phyloP scores from a whole-genome alignment of 257 asterid species.

The Paraleonurus japonicus region DNA sequence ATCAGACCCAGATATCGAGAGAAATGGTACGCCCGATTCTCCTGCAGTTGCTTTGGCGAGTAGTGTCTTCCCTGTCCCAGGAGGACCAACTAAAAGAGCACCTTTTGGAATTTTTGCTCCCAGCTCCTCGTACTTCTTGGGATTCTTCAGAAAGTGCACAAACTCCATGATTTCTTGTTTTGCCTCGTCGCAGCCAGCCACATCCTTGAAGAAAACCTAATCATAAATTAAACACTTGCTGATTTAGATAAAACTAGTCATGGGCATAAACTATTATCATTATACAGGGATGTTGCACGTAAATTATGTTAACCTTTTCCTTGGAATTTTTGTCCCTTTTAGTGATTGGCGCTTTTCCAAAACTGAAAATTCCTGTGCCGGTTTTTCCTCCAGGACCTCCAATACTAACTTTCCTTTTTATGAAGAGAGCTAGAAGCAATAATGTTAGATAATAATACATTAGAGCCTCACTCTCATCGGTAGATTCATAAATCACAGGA shows the following conservation, averaged over 20 bases:
- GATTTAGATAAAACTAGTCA: neutral
- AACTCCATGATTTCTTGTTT: conserved; percentile 97
- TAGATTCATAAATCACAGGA: conserved; percentile 61
- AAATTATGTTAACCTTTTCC: conserved; percentile 55
- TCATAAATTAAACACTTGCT: conserved; percentile 18
- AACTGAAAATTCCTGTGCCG: conserved; percentile 68
- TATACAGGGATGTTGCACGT: neutral
- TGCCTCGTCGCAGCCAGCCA: conserved; percentile 97
- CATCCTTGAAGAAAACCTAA: conserved; percentile 83
- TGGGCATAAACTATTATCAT: conserved; percentile 6
- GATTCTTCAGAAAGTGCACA: conserved; percentile 84
- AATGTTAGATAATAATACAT: conserved; percentile 42
- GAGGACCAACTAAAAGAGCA: conserved; percentile 91
- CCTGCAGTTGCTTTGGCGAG: conserved; percentile 97
- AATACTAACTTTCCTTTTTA: conserved; percentile 51
- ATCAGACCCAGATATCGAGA: conserved; percentile 83
- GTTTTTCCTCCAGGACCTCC: conserved; percentile 80
- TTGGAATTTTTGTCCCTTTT: conserved; percentile 82
- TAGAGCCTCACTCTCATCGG: neutral
- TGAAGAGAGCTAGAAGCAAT: conserved; percentile 41
- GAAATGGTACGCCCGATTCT: conserved; percentile 87
- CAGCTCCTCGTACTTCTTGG: conserved; percentile 75
- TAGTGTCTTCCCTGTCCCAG: conserved; percentile 95
- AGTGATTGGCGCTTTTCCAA: conserved; percentile 73
- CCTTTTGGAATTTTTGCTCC: conserved; percentile 96